Evolutionary conservation across 805 yeast genomes (phyloP).

Genomic region (Isabelozyma rhagii): DNA sequence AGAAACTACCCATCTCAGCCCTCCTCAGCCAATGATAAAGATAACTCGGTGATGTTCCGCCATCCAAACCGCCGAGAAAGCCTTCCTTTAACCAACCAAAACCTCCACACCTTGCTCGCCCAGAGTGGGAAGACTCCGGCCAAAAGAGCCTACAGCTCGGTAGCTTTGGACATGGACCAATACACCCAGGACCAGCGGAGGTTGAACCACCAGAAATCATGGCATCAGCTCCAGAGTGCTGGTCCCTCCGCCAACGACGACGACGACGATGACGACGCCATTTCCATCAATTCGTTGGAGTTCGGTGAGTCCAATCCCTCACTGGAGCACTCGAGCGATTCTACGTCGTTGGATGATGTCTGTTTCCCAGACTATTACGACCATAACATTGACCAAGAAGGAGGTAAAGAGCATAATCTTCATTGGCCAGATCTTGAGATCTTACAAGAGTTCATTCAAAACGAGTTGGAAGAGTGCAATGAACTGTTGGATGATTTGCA

Average conservation of each 20-base stretch:
- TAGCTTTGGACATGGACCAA: constrained; percentile 40
- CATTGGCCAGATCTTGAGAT: constrained; percentile 84
- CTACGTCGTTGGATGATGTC: constrained; percentile 85
- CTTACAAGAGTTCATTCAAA: constrained; percentile 71
- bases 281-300: constrained; percentile 27
- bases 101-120: constrained; percentile 25
- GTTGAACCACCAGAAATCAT: constrained; percentile 3
- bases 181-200: constrained; percentile 24
- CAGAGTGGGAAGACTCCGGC: constrained; percentile 6
- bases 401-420: constrained; percentile 19
- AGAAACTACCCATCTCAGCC: neutral
- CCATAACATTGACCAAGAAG: constrained; percentile 8
- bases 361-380: constrained; percentile 76
- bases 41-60: no score
- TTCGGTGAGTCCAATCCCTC: constrained; percentile 62
- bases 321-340: constrained; percentile 56
- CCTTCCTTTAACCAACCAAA: constrained; percentile 36
- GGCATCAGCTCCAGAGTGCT: constrained; percentile 1
- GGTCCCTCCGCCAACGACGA: constrained; percentile 2
- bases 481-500: neutral
- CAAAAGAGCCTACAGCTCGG: constrained; percentile 13
- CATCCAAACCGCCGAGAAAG: neutral
- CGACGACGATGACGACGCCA: constrained; percentile 6
- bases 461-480: constrained; percentile 49
- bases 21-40: no score